A percentile compares a stretch with the other conserved stretches of the same genome.
These are phyloP conservation scores for Cyphellophora attinorum DNA, from an alignment of 2,329 filamentous ascomycete species.

Conservation along the genomic window DNA sequence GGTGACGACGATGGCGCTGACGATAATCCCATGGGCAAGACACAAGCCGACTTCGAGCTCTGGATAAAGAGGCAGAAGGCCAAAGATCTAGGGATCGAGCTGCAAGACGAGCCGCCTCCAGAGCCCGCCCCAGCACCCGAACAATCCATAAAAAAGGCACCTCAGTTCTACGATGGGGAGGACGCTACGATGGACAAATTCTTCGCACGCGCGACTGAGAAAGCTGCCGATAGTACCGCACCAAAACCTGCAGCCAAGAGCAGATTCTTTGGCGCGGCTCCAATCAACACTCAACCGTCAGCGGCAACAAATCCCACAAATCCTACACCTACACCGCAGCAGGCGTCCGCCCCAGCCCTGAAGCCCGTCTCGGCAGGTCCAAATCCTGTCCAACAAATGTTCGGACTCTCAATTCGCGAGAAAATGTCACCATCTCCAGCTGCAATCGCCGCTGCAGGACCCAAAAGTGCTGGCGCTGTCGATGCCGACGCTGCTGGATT, in stretches of 20 bases:
- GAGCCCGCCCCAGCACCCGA: constrained; percentile 24
- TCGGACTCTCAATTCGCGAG: constrained; percentile 5
- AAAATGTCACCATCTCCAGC: constrained; percentile 16
- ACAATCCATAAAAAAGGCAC: constrained; percentile 15
- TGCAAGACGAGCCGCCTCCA: constrained; percentile 18
- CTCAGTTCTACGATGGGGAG: constrained; percentile 7
- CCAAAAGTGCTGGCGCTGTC: constrained; percentile 30
- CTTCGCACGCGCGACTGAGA: constrained; percentile 16
- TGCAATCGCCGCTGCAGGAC: constrained; percentile 9
- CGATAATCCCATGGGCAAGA: constrained; percentile 62
- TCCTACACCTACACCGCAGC: constrained; percentile 21
- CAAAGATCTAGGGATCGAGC: constrained; percentile 27
- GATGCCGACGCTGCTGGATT: constrained; percentile 75
- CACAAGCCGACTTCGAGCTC: constrained; percentile 83
- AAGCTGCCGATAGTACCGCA: constrained; percentile 28
- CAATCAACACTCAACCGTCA: constrained; percentile 47
- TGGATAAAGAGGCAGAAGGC: constrained; percentile 91
- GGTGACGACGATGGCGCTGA: constrained; percentile 46
- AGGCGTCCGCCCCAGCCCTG: constrained; percentile 25
- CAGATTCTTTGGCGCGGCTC: constrained; percentile 76
- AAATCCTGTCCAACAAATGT: constrained; percentile 9
- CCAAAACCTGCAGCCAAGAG: constrained; percentile 61
- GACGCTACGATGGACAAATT: constrained; percentile 19
- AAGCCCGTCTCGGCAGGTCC: constrained; percentile 7
- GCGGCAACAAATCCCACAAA: constrained; percentile 14